Conservation (phyloP, 2,329 filamentous ascomycete genomes). For the Pseudonectria buxi region DNA sequence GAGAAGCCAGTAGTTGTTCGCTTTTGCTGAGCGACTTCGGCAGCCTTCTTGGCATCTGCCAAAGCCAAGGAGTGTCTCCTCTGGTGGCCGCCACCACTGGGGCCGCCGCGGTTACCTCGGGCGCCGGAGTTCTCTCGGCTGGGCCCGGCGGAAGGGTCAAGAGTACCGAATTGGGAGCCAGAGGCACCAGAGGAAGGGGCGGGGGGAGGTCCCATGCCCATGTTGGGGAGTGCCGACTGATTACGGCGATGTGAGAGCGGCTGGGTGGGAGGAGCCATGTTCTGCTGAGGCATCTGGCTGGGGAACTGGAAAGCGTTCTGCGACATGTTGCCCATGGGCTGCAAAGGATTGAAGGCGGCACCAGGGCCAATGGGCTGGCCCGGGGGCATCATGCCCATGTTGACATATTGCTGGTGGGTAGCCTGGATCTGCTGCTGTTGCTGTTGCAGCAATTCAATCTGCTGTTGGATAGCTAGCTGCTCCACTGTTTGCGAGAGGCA, state of each 20-base stretch:
- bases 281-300: slow-evolving; percentile 66
- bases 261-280: slow-evolving; percentile 70
- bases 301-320: slow-evolving; percentile 88
- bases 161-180: slow-evolving; percentile 71
- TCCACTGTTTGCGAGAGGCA: slow-evolving; percentile 59
- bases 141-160: slow-evolving; percentile 49
- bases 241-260: slow-evolving; percentile 89
- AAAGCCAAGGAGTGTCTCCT: slow-evolving; percentile 90
- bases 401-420: slow-evolving; percentile 94
- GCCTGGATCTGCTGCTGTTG: slow-evolving; percentile 97
- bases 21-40: slow-evolving; percentile 94
- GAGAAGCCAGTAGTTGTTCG: slow-evolving; percentile 90
- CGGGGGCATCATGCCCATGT: slow-evolving; percentile 89
- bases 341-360: slow-evolving; percentile 68
- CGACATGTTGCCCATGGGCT: slow-evolving; percentile 72
- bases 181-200: slow-evolving; percentile 89
- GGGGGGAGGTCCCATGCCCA: slow-evolving; percentile 81
- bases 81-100: slow-evolving; percentile 72
- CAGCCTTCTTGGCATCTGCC: slow-evolving; percentile 94
- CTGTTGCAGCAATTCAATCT: slow-evolving; percentile 94
- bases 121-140: slow-evolving; percentile 35
- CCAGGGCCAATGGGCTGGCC: slow-evolving; percentile 68
- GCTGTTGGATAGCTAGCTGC: slow-evolving; percentile 94
- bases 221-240: slow-evolving; percentile 90
- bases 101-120: slow-evolving; percentile 64